These are phyloP conservation scores for Carex kokanica DNA, from an alignment of 176 grass and related monocot species.

Conservation along the genomic window DNA sequence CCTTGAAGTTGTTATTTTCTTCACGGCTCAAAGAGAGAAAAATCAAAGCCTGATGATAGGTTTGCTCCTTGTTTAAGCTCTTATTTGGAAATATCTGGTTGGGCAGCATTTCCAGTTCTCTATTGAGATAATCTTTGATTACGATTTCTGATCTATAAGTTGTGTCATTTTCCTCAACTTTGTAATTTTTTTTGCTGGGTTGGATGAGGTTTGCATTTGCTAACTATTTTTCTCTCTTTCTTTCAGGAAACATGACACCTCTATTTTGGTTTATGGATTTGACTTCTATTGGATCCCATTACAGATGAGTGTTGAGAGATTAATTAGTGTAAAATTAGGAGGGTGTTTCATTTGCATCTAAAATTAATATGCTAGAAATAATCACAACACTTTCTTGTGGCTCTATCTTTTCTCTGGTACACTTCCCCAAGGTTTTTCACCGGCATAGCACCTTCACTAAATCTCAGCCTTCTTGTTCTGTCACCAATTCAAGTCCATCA, in stretches of 20 bases:
- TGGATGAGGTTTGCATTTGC: background rate
- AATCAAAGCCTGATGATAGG: conserved; percentile 3
- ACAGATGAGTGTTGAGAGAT: too few relatives aligned
- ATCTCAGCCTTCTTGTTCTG: too few relatives aligned
- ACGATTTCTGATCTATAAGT: background rate
- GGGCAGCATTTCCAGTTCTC: background rate
- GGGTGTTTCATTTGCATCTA: too few relatives aligned
- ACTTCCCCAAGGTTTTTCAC: too few relatives aligned
- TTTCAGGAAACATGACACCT: background rate
- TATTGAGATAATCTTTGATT: background rate
- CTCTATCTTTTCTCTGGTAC: too few relatives aligned
- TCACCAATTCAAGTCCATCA: too few relatives aligned
- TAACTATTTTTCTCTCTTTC: background rate
- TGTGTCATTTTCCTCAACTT: background rate
- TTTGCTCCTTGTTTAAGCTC: background rate
- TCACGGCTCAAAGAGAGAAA: conserved; percentile 15
- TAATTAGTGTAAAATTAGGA: too few relatives aligned
- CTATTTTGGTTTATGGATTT: background rate
- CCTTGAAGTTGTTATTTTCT: background rate
- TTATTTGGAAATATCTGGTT: background rate
- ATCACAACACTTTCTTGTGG: too few relatives aligned
- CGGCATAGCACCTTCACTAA: too few relatives aligned
- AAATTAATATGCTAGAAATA: too few relatives aligned
- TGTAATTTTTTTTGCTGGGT: background rate
- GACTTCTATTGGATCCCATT: background rate